Percentiles rank a stretch among this genome's conserved stretches.
phyloP scores from a whole-genome alignment of 176 grass and related monocot species.

The Avena eriantha region DNA sequence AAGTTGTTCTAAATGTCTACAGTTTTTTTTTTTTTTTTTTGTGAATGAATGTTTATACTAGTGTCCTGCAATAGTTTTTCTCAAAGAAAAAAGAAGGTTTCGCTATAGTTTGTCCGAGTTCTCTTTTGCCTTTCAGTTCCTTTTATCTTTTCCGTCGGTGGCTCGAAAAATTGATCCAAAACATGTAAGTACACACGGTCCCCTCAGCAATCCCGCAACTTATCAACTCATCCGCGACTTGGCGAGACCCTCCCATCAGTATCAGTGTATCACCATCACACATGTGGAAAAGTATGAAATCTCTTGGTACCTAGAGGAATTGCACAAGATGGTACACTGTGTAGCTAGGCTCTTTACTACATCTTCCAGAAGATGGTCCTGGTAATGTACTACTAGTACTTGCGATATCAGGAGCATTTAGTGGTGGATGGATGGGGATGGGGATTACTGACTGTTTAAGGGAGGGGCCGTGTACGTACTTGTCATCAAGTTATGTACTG shows the following conservation, averaged over 20 bases:
- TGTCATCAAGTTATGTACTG: neutral
- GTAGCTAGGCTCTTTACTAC: neutral
- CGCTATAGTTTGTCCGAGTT: neutral
- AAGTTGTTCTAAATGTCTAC: too few species aligned
- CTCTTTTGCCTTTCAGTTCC: neutral
- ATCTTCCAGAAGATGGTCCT: conserved; percentile 12
- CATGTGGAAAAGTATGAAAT: neutral
- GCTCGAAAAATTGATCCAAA: neutral
- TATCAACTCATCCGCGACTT: neutral
- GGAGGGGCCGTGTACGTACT: neutral
- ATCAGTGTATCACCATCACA: neutral
- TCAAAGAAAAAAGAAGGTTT: neutral
- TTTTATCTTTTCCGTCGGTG: neutral
- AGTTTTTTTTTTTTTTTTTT: too few species aligned
- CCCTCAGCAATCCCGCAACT: neutral
- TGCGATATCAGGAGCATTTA: neutral
- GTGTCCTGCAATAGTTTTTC: too few species aligned
- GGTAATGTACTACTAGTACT: neutral
- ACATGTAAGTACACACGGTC: neutral
- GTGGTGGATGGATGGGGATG: neutral
- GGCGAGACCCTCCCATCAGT: neutral
- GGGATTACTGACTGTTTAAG: neutral
- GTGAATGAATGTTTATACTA: too few species aligned
- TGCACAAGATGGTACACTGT: neutral
- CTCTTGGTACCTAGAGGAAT: neutral